These are phyloP conservation scores for Dichotomocladium elegans DNA, from an alignment of 371 early-diverging fungal species.

Conservation along the genomic window DNA sequence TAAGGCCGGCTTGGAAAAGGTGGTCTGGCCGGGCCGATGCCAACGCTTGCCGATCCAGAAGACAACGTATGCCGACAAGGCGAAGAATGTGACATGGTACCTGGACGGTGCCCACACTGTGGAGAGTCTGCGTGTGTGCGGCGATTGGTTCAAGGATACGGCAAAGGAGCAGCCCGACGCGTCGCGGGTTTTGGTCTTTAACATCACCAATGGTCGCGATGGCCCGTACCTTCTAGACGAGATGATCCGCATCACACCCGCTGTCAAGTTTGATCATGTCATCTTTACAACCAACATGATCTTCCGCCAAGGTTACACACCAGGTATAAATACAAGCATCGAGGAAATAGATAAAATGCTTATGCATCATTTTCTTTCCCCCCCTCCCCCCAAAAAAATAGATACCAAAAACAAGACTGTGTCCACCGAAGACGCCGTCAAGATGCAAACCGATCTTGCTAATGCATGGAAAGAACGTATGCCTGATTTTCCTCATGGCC, in stretches of 20 bases:
- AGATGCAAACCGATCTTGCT: constrained; percentile 50
- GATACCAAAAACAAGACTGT: constrained; percentile 70
- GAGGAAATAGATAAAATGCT: not conserved
- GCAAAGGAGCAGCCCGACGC: constrained; percentile 11
- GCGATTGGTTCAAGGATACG: constrained; percentile 65
- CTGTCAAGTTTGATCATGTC: constrained; percentile 55
- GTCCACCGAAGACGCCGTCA: constrained; percentile 49
- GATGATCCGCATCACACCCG: constrained; percentile 36
- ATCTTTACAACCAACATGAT: constrained; percentile 79
- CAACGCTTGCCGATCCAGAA: constrained; percentile 46
- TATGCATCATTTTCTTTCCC: constrained; percentile 4
- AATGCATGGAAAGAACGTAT: constrained; percentile 45
- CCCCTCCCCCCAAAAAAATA: no score
- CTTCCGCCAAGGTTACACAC: constrained; percentile 43
- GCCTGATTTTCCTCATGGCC: constrained; percentile 24
- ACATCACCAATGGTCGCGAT: constrained; percentile 82
- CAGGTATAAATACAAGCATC: constrained; percentile 16
- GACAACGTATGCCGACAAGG: constrained; percentile 37
- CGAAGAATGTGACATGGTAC: constrained; percentile 60
- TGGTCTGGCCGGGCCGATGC: constrained; percentile 90
- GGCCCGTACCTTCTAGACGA: constrained; percentile 52
- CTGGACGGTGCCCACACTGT: constrained; percentile 95
- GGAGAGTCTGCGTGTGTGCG: constrained; percentile 83
- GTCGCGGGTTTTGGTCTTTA: constrained; percentile 73
- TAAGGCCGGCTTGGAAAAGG: constrained; percentile 54